Percentiles rank a stretch among this genome's conserved stretches.
phyloP scores from a whole-genome alignment of 2,329 filamentous ascomycete genomes.

The Fusarium mundagurra region DNA sequence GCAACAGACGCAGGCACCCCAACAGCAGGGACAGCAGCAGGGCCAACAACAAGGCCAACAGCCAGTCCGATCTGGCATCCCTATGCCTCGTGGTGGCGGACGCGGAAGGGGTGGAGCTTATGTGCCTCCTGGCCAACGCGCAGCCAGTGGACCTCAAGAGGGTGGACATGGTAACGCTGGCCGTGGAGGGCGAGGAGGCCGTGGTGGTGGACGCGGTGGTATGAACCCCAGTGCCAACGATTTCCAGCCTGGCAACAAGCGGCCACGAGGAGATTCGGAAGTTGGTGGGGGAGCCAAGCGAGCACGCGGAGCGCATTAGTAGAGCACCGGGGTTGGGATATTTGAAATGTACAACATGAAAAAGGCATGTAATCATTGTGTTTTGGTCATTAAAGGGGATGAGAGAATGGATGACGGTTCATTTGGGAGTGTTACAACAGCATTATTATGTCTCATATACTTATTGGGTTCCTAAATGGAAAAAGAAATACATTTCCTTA shows the following conservation, averaged over 20 bases:
- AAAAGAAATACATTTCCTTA: slow-evolving; percentile 36
- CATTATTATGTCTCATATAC: slow-evolving; percentile 32
- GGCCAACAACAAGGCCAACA: slow-evolving; percentile 30
- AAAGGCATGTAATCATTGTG: slow-evolving; percentile 35
- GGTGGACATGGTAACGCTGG: slow-evolving; percentile 45
- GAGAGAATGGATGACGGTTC: slow-evolving; percentile 19
- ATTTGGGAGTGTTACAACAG: slow-evolving; percentile 20
- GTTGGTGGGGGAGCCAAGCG: slow-evolving; percentile 55
- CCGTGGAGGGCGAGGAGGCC: slow-evolving; percentile 52
- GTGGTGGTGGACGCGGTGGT: slow-evolving; percentile 56
- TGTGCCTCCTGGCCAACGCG: slow-evolving; percentile 51
- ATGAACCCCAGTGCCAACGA: slow-evolving; percentile 64
- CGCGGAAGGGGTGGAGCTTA: slow-evolving; percentile 52
- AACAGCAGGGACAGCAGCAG: slow-evolving; percentile 18
- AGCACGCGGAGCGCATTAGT: slow-evolving; percentile 53
- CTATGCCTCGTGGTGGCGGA: slow-evolving; percentile 54
- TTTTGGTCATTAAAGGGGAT: slow-evolving; percentile 26
- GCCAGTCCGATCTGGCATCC: slow-evolving; percentile 50
- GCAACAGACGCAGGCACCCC: slow-evolving; percentile 23
- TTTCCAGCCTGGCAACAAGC: slow-evolving; percentile 67
- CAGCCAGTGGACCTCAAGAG: slow-evolving; percentile 49
- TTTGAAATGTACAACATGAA: slow-evolving; percentile 39
- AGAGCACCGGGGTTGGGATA: neutral
- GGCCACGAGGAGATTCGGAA: slow-evolving; percentile 64
- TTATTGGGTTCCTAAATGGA: slow-evolving; percentile 39